Evolutionary conservation across 371 early-diverging fungal species (phyloP).

Genomic region (Mucor piriformis): DNA sequence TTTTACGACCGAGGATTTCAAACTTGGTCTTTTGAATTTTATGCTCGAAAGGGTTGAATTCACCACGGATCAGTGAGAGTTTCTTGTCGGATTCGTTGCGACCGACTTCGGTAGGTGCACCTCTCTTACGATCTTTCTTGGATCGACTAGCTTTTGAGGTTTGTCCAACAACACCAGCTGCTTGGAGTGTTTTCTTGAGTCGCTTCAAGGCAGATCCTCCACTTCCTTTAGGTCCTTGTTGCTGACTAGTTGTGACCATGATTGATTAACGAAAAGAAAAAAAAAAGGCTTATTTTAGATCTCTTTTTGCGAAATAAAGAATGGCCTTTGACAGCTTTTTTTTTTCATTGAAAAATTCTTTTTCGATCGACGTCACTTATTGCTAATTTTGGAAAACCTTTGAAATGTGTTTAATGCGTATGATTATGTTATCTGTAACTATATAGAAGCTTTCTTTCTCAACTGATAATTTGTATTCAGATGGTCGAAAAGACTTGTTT

Average conservation of each 20-base stretch:
- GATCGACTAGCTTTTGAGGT: constrained; percentile 60
- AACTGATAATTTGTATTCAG: no score
- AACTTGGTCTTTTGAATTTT: constrained; percentile 79
- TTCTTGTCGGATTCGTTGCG: constrained; percentile 58
- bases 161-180: constrained; percentile 81
- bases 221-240: constrained; percentile 31
- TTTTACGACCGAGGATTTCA: constrained; percentile 85
- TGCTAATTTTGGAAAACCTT: no score
- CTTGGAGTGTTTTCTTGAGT: constrained; percentile 73
- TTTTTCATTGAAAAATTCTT: constrained; percentile 10
- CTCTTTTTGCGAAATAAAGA: background rate
- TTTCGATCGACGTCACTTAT: constrained; percentile 11
- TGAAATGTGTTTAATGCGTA: no score
- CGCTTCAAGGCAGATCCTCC: constrained; percentile 77
- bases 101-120: constrained; percentile 57
- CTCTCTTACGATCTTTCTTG: constrained; percentile 68
- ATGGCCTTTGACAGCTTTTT: constrained; percentile 5
- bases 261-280: background rate
- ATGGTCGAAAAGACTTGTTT: no score
- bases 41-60: constrained; percentile 90
- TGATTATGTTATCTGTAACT: no score
- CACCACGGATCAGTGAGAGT: constrained; percentile 56
- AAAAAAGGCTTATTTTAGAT: constrained; percentile 6
- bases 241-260: constrained; percentile 27
- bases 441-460: no score